Percentiles rank a stretch among this genome's conserved stretches.
Conservation (phyloP, 441 rosid genomes). For the Iberis amara region DNA sequence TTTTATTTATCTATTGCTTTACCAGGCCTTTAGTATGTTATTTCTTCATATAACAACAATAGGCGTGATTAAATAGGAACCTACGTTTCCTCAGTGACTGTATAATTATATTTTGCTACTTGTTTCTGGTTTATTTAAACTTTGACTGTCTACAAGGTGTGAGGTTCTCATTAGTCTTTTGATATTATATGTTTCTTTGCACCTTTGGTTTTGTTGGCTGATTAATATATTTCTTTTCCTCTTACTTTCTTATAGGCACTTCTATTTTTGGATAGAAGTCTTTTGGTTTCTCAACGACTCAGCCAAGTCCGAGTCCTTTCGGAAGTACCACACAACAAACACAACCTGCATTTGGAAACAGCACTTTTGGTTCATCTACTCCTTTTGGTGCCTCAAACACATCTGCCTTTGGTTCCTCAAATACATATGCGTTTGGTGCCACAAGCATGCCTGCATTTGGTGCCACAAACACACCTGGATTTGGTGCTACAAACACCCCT, state of each 20-base stretch:
- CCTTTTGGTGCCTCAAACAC: constrained; percentile 55
- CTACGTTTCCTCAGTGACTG: no score
- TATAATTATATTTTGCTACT: no score
- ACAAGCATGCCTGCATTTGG: constrained; percentile 47
- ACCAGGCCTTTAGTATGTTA: no score
- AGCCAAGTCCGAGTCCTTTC: constrained; percentile 61
- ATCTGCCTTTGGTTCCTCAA: constrained; percentile 50
- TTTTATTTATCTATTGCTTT: no score
- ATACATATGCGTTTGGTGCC: constrained; percentile 43
- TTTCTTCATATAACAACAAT: no score
- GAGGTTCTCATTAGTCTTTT: no score
- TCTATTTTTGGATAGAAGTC: constrained; percentile 74
- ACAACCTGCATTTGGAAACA: constrained; percentile 74
- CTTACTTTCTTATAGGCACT: constrained; percentile 47
- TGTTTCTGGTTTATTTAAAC: no score
- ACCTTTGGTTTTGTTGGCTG: no score
- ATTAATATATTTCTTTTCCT: constrained; percentile 13
- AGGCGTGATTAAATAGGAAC: no score
- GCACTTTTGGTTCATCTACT: constrained; percentile 60
- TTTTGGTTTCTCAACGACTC: constrained; percentile 68
- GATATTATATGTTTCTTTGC: no score
- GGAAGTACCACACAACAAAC: constrained; percentile 76
- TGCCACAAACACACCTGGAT: constrained; percentile 31
- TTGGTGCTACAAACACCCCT: constrained; percentile 30
- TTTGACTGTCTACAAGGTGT: no score